A percentile compares a stretch with the other conserved stretches of the same genome.
Evolutionary conservation across 169 alveolate species (phyloP).

Genomic region (Plasmodium inui): DNA sequence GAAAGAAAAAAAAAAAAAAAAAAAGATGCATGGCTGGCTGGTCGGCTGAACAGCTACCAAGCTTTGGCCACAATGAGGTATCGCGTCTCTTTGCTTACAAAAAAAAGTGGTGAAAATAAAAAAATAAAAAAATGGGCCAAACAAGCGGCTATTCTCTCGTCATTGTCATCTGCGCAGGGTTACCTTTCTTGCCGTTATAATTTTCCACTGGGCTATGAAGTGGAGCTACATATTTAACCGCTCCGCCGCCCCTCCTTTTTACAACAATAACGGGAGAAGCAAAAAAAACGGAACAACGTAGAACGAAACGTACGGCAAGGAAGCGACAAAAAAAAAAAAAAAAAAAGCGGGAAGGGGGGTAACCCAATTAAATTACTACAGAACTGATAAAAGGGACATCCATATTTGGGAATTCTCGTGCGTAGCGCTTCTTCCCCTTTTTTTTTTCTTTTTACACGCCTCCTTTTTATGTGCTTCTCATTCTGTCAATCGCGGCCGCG

Average conservation of each 20-base stretch:
- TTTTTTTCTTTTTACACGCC: neutral
- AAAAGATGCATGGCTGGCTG: neutral
- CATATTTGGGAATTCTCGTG: neutral
- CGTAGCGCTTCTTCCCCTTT: neutral
- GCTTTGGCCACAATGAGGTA: neutral
- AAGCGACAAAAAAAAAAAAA: neutral
- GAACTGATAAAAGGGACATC: neutral
- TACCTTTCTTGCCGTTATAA: neutral
- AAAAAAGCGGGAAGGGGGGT: neutral
- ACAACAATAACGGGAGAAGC: neutral
- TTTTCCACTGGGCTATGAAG: neutral
- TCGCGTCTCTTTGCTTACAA: neutral
- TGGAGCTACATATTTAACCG: neutral
- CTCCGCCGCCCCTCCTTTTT: neutral
- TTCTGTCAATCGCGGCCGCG: constrained; percentile 76
- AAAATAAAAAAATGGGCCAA: neutral
- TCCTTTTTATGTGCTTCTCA: neutral
- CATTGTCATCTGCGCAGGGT: neutral
- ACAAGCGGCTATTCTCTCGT: neutral
- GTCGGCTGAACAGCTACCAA: neutral
- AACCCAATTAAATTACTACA: neutral
- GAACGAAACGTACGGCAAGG: neutral
- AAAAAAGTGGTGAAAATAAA: neutral
- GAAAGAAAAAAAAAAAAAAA: neutral
- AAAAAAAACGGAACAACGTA: neutral